phyloP scores from a whole-genome alignment of 2,329 filamentous ascomycete genomes.

The Pyricularia sp. region DNA sequence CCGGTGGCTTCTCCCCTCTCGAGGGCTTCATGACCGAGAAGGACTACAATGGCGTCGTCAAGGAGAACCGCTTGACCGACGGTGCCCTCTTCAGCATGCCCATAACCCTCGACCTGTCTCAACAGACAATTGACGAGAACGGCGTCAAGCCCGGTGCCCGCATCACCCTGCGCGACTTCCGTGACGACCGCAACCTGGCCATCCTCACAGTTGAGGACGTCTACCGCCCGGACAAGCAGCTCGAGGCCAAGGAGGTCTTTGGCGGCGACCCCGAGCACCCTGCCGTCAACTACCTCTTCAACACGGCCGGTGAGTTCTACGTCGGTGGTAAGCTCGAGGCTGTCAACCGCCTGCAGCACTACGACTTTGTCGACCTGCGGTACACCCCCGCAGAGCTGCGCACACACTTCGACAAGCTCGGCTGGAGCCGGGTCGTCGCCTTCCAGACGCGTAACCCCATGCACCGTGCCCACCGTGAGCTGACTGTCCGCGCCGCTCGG shows the following conservation, averaged over 20 bases:
- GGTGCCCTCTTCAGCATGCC: slow-evolving; percentile 94
- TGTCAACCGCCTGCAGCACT: slow-evolving; percentile 91
- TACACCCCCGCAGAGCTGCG: slow-evolving; percentile 92
- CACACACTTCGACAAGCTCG: slow-evolving; percentile 97
- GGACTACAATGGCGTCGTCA: slow-evolving; percentile 92
- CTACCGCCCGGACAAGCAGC: slow-evolving; percentile 86
- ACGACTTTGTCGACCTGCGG: slow-evolving; percentile 95
- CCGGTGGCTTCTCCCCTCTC: slow-evolving; percentile 93
- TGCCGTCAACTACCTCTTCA: slow-evolving; percentile 81
- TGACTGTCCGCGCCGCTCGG: slow-evolving; percentile 93
- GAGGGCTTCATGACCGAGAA: slow-evolving; percentile 98
- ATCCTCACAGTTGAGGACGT: slow-evolving; percentile 94
- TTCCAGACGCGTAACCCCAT: slow-evolving; percentile 99
- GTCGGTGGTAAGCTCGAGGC: slow-evolving; percentile 94
- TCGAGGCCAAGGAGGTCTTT: slow-evolving; percentile 91
- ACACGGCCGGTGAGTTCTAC: slow-evolving; percentile 77
- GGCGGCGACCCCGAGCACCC: slow-evolving; percentile 87
- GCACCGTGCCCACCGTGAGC: slow-evolving; percentile 96
- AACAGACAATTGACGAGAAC: slow-evolving; percentile 64
- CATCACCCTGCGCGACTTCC: slow-evolving; percentile 85
- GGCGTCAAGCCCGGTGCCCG: slow-evolving; percentile 72
- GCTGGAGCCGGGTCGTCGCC: slow-evolving; percentile 93
- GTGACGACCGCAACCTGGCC: slow-evolving; percentile 91
- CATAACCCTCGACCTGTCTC: slow-evolving; percentile 81
- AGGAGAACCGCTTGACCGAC: slow-evolving; percentile 75